Evolutionary conservation across 2,329 filamentous ascomycete genomes (phyloP).

Genomic region (Grosmannia serpens): DNA sequence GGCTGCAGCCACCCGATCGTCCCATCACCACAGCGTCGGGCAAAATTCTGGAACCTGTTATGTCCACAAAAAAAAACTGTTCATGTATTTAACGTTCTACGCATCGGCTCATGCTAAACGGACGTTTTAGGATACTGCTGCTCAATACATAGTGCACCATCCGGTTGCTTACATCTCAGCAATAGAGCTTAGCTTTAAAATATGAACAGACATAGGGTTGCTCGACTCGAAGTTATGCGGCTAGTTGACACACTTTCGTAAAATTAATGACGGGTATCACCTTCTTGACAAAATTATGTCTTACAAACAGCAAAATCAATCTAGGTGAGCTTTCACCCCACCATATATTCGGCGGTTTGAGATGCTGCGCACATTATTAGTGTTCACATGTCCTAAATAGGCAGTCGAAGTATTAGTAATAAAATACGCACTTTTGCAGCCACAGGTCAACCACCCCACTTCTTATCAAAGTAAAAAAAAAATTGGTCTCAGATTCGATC

Average conservation of each 20-base stretch:
- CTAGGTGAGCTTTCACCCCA: background rate
- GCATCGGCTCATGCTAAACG: too few relatives aligned
- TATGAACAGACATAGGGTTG: too few relatives aligned
- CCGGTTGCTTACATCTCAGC: too few relatives aligned
- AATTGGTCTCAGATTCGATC: background rate
- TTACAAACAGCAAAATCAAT: too few relatives aligned
- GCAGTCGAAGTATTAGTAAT: background rate
- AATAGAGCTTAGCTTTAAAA: too few relatives aligned
- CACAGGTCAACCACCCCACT: background rate
- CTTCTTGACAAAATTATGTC: too few relatives aligned
- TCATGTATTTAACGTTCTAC: background rate
- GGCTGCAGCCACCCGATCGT: background rate
- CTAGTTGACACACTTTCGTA: too few relatives aligned
- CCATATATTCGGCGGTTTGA: background rate
- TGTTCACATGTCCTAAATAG: background rate
- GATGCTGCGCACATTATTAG: background rate
- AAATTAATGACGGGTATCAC: too few relatives aligned
- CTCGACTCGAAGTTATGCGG: too few relatives aligned
- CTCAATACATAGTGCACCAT: too few relatives aligned
- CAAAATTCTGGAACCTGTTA: background rate
- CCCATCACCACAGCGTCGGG: background rate
- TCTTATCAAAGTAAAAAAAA: conserved; percentile 5
- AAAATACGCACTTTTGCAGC: background rate
- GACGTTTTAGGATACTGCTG: too few relatives aligned
- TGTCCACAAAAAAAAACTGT: background rate